phyloP scores from a whole-genome alignment of 1,139 yeast genomes.

The Yamadazyma blattariae region DNA sequence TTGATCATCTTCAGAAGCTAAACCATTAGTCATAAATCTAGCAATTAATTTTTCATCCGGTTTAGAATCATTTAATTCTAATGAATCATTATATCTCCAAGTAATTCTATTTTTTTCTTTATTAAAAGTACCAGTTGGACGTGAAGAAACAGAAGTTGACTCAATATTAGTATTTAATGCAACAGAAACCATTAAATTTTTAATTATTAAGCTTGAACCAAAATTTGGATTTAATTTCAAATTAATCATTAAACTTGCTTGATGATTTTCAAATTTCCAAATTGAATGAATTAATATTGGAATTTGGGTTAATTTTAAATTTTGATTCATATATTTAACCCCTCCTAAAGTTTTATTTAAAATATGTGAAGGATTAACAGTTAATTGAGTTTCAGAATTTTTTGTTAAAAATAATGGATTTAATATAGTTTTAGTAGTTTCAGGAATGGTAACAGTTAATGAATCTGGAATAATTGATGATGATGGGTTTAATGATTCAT shows the following conservation, averaged over 20 bases:
- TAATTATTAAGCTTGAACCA: conserved; percentile 39
- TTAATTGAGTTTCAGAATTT: conserved; percentile 19
- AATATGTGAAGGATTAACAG: conserved; percentile 29
- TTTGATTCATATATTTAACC: conserved; percentile 53
- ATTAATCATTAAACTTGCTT: conserved; percentile 79
- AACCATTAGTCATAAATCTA: conserved; percentile 62
- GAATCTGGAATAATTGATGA: conserved; percentile 9
- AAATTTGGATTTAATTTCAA: conserved; percentile 58
- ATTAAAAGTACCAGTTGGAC: conserved; percentile 87
- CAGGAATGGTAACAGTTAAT: conserved; percentile 28
- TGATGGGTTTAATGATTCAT: neutral
- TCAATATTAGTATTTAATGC: conserved; percentile 44
- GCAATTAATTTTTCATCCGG: conserved; percentile 65
- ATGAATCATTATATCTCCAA: conserved; percentile 65
- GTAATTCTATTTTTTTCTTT: conserved; percentile 81
- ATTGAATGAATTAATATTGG: conserved; percentile 79
- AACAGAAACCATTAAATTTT: conserved; percentile 69
- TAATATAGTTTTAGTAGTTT: conserved; percentile 33
- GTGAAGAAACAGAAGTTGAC: conserved; percentile 73
- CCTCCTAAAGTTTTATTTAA: conserved; percentile 68
- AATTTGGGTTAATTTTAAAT: conserved; percentile 38
- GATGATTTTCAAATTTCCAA: conserved; percentile 85
- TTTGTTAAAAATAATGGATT: conserved; percentile 44
- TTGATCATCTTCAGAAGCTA: conserved; percentile 61
- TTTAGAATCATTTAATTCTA: conserved; percentile 32